Percentiles rank a stretch among this genome's conserved stretches.
Conservation (phyloP, 441 rosid genomes). For the Pelargonium cotyledonis region DNA sequence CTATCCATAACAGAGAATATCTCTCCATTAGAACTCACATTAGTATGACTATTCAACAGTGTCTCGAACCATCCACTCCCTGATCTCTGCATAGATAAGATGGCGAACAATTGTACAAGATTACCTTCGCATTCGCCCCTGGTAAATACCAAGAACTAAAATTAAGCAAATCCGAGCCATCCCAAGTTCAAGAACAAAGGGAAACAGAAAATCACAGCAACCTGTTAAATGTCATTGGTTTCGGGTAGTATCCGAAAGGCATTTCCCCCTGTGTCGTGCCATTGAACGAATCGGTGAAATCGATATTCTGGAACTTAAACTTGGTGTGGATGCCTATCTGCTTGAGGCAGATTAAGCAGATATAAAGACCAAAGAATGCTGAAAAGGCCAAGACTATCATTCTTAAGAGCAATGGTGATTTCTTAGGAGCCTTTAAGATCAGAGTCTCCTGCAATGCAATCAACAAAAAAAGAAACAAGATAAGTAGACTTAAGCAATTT, state of each 20-base stretch:
- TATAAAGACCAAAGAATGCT: constrained; percentile 61
- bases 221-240: constrained; percentile 74
- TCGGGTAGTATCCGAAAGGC: constrained; percentile 58
- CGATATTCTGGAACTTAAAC: constrained; percentile 34
- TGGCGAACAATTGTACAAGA: constrained; percentile 80
- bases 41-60: constrained; percentile 72
- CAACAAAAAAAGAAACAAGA: constrained; percentile 1
- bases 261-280: constrained; percentile 16
- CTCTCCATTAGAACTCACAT: constrained; percentile 93
- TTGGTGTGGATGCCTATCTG: constrained; percentile 42
- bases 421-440: constrained; percentile 59
- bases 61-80: constrained; percentile 99
- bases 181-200: constrained; percentile 10
- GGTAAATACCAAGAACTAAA: constrained; percentile 11
- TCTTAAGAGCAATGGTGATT: constrained; percentile 57
- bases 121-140: constrained; percentile 72
- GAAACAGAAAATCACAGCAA: constrained; percentile 20
- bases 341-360: constrained; percentile 54
- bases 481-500: constrained; percentile 1
- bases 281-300: constrained; percentile 28
- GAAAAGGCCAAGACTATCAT: constrained; percentile 65
- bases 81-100: constrained; percentile 91
- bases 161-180: neutral
- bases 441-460: constrained; percentile 46
- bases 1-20: constrained; percentile 59